Conservation (phyloP, 108 stramenopile species). For the Stephanodiscus triporus region DNA sequence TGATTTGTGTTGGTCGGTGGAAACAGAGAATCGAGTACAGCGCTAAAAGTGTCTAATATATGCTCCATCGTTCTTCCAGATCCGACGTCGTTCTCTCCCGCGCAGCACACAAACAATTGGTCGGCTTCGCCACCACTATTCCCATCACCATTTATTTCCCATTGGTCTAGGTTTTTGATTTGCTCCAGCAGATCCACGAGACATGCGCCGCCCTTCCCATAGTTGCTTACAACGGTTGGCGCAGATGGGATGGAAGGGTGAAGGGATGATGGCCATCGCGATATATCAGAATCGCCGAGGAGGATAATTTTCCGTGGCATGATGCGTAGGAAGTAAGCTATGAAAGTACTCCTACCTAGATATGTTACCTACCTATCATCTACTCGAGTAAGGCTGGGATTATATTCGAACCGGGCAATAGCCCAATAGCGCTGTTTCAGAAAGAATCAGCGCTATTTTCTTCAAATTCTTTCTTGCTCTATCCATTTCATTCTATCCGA, state of each 20-base stretch:
- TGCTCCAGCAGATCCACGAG: conserved; percentile 24
- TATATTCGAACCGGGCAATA: too few species aligned
- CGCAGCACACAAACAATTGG: conserved; percentile 76
- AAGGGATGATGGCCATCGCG: conserved; percentile 64
- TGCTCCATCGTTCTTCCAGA: conserved; percentile 47
- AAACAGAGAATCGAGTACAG: conserved; percentile 40
- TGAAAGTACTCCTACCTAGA: too few species aligned
- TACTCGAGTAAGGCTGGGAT: too few species aligned
- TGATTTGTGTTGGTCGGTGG: conserved; percentile 2
- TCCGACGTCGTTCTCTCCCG: conserved; percentile 82
- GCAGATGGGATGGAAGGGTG: conserved; percentile 28
- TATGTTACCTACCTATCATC: too few species aligned
- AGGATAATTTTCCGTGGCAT: conserved; percentile 27
- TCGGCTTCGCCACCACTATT: too few species aligned
- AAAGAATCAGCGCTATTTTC: too few species aligned
- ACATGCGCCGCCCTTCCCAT: conserved; percentile 37
- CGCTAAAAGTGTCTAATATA: conserved; percentile 42
- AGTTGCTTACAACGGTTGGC: conserved; percentile 40
- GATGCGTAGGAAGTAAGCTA: too few species aligned
- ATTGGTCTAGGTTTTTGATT: conserved; percentile 16
- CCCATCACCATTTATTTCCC: background rate
- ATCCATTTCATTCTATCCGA: too few species aligned
- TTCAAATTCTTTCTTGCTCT: too few species aligned
- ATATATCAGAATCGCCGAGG: conserved; percentile 79
- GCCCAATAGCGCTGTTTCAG: too few species aligned